Evolutionary conservation across 371 early-diverging fungal genomes (phyloP).

Genomic region (Sporodiniella umbellata): DNA sequence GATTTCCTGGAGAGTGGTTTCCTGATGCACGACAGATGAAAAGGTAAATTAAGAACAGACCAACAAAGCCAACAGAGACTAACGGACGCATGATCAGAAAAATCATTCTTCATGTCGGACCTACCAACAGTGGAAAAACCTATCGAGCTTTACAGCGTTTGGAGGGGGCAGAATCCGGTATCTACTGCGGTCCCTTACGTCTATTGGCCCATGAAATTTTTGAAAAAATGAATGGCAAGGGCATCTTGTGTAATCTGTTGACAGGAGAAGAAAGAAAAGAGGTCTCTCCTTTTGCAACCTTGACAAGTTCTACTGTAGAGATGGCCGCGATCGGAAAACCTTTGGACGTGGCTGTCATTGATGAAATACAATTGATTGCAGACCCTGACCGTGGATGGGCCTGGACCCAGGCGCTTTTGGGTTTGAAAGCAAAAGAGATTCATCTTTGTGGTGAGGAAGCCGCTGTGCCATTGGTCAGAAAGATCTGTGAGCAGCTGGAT

Average conservation of each 20-base stretch:
- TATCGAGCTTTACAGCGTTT: constrained; percentile 81
- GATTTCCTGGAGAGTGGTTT: constrained; percentile 82
- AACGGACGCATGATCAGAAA: constrained; percentile 38
- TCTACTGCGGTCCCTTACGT: constrained; percentile 92
- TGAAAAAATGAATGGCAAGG: constrained; percentile 73
- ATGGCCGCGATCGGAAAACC: constrained; percentile 69
- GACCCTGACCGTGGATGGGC: constrained; percentile 93
- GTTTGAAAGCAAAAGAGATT: constrained; percentile 79
- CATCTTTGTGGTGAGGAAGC: constrained; percentile 95
- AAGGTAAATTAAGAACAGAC: constrained; percentile 35
- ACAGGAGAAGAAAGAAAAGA: constrained; percentile 92
- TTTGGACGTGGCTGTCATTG: constrained; percentile 89
- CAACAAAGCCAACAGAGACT: background rate
- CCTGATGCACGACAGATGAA: constrained; percentile 70
- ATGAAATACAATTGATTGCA: constrained; percentile 95
- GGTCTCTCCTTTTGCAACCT: constrained; percentile 33
- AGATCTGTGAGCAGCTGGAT: constrained; percentile 64
- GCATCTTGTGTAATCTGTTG: constrained; percentile 77
- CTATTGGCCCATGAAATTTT: constrained; percentile 94
- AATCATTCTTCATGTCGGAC: constrained; percentile 93
- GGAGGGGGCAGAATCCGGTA: constrained; percentile 59
- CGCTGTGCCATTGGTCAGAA: constrained; percentile 78
- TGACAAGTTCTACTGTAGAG: constrained; percentile 85
- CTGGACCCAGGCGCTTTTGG: constrained; percentile 89
- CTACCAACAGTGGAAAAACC: constrained; percentile 97